Base-by-base conservation (phyloP, 768 basidiomycete species). In the Tylopilus sp. region DNA sequence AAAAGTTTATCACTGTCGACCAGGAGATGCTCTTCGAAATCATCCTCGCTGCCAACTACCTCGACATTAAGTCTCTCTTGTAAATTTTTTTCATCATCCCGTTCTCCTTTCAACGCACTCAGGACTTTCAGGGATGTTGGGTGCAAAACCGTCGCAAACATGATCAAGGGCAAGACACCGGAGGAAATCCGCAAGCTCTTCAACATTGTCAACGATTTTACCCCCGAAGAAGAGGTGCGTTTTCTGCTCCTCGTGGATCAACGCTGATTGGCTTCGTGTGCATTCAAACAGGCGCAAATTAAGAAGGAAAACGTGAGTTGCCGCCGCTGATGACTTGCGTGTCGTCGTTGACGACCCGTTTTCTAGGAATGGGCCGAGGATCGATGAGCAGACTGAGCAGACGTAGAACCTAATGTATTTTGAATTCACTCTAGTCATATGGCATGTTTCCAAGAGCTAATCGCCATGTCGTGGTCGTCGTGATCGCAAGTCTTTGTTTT, bases 11-110 rank as follows among this genome's bases (percentile, higher is more conserved):
- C 71, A 87, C 86, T 40, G 97, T 98, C 53, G 97, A 98, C 77
- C 97, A 98, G 73, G 97, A 98, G 74, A 98, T 98, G 95, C 81
- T 99, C 6, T 98, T 98, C 60, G 97, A 99, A 76, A 99, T 98
- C 69, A 99, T 98, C 70, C 86, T 98, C 49, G 97, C 97, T 10
- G 97, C 97, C 57, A 99, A 99, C 78, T 99, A 99, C 75, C 88
- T 99, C 60, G 97, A 99, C 67, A 98, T 99, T 80, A 98, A 98
- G 76, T 88, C 95, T 20, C 81, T 98, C 43, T 83, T 98, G 95
- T 97, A 63, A 59, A 90, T 76, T 20, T 23, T n/a, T 26, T 28
- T 9, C 21, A 4, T 22, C 6, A 11, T 10, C 15, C 4, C 10
- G 23, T 50, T 21, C 42, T 63, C 17, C 46, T 17, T 15, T 28